These are phyloP conservation scores for Naganishia cerealis DNA, from an alignment of 1,284 basidiomycete species.

Conservation along the genomic window DNA sequence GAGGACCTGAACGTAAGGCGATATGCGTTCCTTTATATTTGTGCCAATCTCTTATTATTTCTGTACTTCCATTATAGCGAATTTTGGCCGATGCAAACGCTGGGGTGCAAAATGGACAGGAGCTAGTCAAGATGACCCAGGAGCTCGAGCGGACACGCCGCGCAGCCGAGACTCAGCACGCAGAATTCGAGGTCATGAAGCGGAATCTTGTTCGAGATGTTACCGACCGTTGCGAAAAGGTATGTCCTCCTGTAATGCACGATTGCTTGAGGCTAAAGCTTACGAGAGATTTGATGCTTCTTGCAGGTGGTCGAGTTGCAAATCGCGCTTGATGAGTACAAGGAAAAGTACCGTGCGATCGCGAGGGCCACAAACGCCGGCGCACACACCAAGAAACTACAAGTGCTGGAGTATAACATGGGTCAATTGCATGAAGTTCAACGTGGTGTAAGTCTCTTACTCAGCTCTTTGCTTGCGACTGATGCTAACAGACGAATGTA, in stretches of 20 bases:
- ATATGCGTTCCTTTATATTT: not conserved
- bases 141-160: conserved; percentile 96
- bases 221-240: conserved; percentile 99
- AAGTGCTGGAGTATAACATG: conserved; percentile 93
- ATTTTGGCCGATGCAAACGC: conserved; percentile 95
- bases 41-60: not conserved
- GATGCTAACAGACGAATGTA: conserved; percentile 33
- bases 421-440: conserved; percentile 94
- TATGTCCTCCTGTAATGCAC: conserved; percentile 48
- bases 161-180: conserved; percentile 92
- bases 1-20: conserved; percentile 87
- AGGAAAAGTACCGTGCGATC: conserved; percentile 98
- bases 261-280: conserved; percentile 1
- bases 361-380: conserved; percentile 96
- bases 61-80: conserved; percentile 60
- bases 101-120: conserved; percentile 93
- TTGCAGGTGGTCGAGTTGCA: conserved; percentile 93
- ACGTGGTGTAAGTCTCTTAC: conserved; percentile 70
- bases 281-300: conserved; percentile 22
- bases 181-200: conserved; percentile 98
- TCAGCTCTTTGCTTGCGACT: not conserved
- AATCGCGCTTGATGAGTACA: conserved; percentile 97
- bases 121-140: conserved; percentile 90
- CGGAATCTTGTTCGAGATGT: conserved; percentile 97
- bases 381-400: conserved; percentile 99